Evolutionary conservation across 768 basidiomycete species (phyloP), one percentile per base, ranked within the genome.

Genomic region (Pisolithus tinctorius): DNA sequence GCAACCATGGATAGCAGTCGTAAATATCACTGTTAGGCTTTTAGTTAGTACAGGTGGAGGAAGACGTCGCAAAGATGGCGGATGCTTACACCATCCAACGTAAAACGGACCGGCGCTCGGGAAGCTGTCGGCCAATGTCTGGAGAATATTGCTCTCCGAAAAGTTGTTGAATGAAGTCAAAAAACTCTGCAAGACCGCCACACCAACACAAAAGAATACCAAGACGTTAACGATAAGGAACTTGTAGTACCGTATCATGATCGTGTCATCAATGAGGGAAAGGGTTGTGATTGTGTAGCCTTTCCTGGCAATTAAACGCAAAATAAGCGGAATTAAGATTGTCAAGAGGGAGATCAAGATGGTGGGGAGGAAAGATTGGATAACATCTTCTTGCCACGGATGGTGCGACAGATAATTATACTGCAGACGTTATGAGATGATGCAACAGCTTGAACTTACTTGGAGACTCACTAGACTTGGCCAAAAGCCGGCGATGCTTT

Each of bases 71-170:
- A 14, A 26, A 16, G 20, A 43, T 17, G 50, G 23, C 9, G 25
- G 14, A 52, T 6, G 81, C 87, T 70, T 61, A 93, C 88, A 62
- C 91, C 91, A 83, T 52, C 88, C 86, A 51, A 91, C 88, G 65
- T 92, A 94, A 59, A 93, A 92, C 1, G 88, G 88, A 0, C 88
- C 90, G 0, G 87, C 87, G 17, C 80, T 81, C 1, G 92, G 88
- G 55, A 93, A 88, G 52, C 86, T 83, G 38, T 72, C 68, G 0
- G 84, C 78, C 8, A 89, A 76, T 43, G 81, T 71, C 45, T 76
- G 65, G 6, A 89, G 63, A n/a, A 84, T 61, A 54, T 78, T 69
- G 20, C 64, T 69, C 30, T 67, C 63, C 1, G 70, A 65, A 4
- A 74, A 71, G n/a, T 55, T 60, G 55, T 70, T 76, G 66, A 90